These are phyloP conservation scores for Saccharomyces hybrid DNA, from an alignment of 1,139 yeast species.

Conservation along the genomic window DNA sequence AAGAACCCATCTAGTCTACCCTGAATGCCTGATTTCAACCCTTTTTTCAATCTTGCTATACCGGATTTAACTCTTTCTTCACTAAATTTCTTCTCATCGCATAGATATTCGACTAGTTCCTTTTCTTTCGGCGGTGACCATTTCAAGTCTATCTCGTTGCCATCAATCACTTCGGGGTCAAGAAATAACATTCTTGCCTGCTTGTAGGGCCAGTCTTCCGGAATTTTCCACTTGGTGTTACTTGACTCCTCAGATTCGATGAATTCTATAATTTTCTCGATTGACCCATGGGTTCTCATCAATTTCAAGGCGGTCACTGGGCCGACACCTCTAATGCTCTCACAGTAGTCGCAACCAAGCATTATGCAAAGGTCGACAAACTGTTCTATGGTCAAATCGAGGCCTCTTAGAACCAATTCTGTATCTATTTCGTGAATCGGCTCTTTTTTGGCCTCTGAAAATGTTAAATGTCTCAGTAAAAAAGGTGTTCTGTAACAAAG, in stretches of 20 bases:
- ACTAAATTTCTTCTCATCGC: slow-evolving; percentile 58
- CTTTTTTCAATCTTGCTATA: slow-evolving; percentile 76
- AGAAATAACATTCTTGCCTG: slow-evolving; percentile 81
- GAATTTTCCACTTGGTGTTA: slow-evolving; percentile 62
- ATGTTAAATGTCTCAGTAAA: slow-evolving; percentile 80
- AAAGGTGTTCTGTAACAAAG: slow-evolving; percentile 83
- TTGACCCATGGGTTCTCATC: slow-evolving; percentile 73
- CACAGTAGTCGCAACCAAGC: slow-evolving; percentile 95
- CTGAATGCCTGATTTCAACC: slow-evolving; percentile 77
- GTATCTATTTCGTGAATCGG: slow-evolving; percentile 84
- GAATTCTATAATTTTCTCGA: slow-evolving; percentile 67
- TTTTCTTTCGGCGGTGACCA: slow-evolving; percentile 44
- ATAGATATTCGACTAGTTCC: slow-evolving; percentile 33
- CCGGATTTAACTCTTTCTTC: slow-evolving; percentile 89
- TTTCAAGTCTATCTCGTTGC: slow-evolving; percentile 55
- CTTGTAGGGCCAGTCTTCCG: slow-evolving; percentile 90
- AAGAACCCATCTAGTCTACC: slow-evolving; percentile 92
- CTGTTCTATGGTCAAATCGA: slow-evolving; percentile 62
- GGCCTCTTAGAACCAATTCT: slow-evolving; percentile 61
- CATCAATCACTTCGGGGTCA: slow-evolving; percentile 67
- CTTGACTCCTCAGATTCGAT: slow-evolving; percentile 53
- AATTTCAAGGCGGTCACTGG: slow-evolving; percentile 89
- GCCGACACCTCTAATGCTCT: slow-evolving; percentile 89
- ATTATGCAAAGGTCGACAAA: slow-evolving; percentile 88
- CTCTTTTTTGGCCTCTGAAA: slow-evolving; percentile 86